phyloP scores from a whole-genome alignment of 148 eudicot genomes.

The Pouteria glomerata region DNA sequence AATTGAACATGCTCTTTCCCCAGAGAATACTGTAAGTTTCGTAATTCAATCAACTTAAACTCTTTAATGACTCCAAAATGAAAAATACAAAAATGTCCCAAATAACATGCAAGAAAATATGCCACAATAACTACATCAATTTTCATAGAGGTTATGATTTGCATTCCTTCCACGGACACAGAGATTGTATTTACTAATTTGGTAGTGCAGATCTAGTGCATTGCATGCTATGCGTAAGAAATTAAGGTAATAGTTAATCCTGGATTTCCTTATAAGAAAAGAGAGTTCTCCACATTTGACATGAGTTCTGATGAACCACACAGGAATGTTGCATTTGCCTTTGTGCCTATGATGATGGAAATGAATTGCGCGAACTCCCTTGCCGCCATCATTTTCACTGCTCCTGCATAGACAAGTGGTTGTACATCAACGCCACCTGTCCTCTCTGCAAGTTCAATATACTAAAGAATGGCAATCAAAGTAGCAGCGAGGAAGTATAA shows the following conservation, averaged over 20 bases:
- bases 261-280: not conserved
- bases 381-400: slow-evolving; percentile 85
- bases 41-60: not conserved
- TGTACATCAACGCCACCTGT: slow-evolving; percentile 78
- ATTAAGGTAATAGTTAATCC: not conserved
- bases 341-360: slow-evolving; percentile 67
- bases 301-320: not conserved
- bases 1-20: slow-evolving; percentile 48
- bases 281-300: not conserved
- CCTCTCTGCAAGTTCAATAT: slow-evolving; percentile 95
- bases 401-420: slow-evolving; percentile 91
- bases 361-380: slow-evolving; percentile 80
- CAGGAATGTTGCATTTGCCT: slow-evolving; percentile 92
- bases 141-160: not conserved
- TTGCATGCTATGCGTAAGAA: not conserved
- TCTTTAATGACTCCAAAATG: not conserved
- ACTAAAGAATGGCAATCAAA: slow-evolving; percentile 58
- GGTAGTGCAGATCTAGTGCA: too few species aligned
- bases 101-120: not conserved
- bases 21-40: slow-evolving; percentile 73
- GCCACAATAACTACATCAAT: not conserved
- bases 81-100: not conserved
- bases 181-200: not conserved
- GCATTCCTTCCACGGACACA: not conserved
- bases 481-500: slow-evolving; percentile 63